A percentile compares a stretch with the other conserved stretches of the same genome.
phyloP scores from a whole-genome alignment of 2,329 filamentous ascomycete genomes.

The Acrocalymma vagum region DNA sequence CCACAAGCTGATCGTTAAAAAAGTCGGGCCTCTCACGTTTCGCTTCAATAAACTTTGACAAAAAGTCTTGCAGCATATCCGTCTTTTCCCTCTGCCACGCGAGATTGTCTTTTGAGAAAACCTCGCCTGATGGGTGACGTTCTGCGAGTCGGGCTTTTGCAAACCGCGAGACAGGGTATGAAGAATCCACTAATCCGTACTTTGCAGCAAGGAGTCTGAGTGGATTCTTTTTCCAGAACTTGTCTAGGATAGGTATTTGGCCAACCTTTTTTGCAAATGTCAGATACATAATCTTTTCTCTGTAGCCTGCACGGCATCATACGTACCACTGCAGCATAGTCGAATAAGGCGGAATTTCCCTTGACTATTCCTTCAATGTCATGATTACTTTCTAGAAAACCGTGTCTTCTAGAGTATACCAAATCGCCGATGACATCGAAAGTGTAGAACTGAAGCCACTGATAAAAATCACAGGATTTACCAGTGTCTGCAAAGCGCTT shows the following conservation, averaged over 20 bases:
- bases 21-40: slow-evolving; percentile 3
- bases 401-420: slow-evolving; percentile 3
- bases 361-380: slow-evolving; percentile 8
- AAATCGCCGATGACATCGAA: slow-evolving; percentile 13
- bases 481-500: neutral
- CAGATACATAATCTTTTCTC: too few species aligned
- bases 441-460: slow-evolving; percentile 10
- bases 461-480: neutral
- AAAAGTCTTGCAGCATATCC: slow-evolving; percentile 9
- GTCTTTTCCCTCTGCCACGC: slow-evolving; percentile 4
- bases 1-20: slow-evolving; percentile 1
- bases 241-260: slow-evolving; percentile 8
- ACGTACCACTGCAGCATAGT: slow-evolving; percentile 7
- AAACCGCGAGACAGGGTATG: slow-evolving; percentile 3
- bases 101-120: slow-evolving; percentile 7
- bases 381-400: slow-evolving; percentile 6
- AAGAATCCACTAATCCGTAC: slow-evolving; percentile 2
- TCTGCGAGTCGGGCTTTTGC: slow-evolving; percentile 5
- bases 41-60: slow-evolving; percentile 7
- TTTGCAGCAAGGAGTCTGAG: slow-evolving; percentile 5
- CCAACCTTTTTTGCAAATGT: slow-evolving; percentile 7
- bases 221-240: slow-evolving; percentile 9
- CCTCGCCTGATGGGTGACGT: slow-evolving; percentile 6
- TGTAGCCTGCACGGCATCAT: neutral
- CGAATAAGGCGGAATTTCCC: neutral